Base-by-base conservation (phyloP, 371 early-diverging fungal genomes). In the Haplosporangium sp. region DNA sequence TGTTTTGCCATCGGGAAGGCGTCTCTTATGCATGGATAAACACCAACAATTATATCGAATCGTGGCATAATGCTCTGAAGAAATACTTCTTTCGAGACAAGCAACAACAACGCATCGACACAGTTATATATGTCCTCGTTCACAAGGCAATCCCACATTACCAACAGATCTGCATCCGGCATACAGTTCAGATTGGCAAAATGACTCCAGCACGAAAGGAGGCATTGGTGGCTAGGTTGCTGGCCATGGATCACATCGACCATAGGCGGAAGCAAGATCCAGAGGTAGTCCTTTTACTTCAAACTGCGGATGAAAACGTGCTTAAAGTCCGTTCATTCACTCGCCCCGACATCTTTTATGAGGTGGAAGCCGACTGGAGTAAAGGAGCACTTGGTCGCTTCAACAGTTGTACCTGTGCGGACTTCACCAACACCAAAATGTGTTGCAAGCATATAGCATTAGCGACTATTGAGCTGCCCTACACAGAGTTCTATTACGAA, bases 21-120 rank as follows among this genome's bases (percentile, higher is more conserved):
- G 57, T 48, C 36, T 41, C 21, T 14, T 48, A 57, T 20, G 23
- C 46, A 5, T 57, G 14, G 18, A 55, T 64, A 9, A 18, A 64
- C 55, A 56, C 56, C 38, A 64, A 57, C 57, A 64, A 55, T 14
- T 64, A 50, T 20, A 64, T 64, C 23, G 64, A 64, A 16, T 40
- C 46, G 5, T 64, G 64, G 64, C 64, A 57, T 41, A 56, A 56
- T 12, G 29, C 56, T 20, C 38, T 56, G 42, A 57, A 37, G 48
- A 47, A 41, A 43, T 4, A 54, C 14, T 60, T 67, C 48, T 55
- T 59, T 48, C 53, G 40, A 45, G 59, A 55, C 43, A 60, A 48
- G 18, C 60, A 59, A 6, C 67, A 67, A 51, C 55, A 55, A 45
- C 58, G 60, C 20, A 20, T 55, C 5, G 67, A 67, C 40, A 42